Evolutionary conservation across 768 basidiomycete species (phyloP), one percentile per base, ranked within the genome.

Genomic region (Filobasidium floriforme): DNA sequence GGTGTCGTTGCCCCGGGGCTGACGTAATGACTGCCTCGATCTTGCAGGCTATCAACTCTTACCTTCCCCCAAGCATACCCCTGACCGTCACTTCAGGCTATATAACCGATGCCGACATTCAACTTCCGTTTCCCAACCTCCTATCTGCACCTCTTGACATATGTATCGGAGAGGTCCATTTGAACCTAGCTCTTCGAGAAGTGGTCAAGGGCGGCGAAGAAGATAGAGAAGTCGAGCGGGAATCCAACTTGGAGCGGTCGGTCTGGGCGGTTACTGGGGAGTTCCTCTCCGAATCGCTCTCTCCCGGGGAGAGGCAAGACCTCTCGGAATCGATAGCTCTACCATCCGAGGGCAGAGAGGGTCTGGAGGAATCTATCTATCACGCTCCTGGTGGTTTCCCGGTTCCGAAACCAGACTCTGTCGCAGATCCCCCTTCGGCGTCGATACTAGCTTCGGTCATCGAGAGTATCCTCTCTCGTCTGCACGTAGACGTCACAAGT

Each of bases 191-290:
- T 61, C n/a, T 84, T 88, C 73, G 19, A 68, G 69, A 59, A 55
- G 59, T 51, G 5, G 46, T 24, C 24, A 51, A 19, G 32, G 32
- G 9, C 32, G 32, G n/a, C n/a, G n/a, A n/a, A n/a, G n/a, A 37
- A 12, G 24, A 19, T 66, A 57, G 63, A 66, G 6, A 51, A 46
- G 73, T 59, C 68, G 76, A 7, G 12, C 19, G 26, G 29, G 29
- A 19, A 24, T 41, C 59, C 44, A 83, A 87, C 73, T 82, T 93
- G 15, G 81, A 89, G 4, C 85, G 87, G 55, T 92, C 92, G 26
- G 87, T 91, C n/a, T 83, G 84, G 29, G 87, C 87, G n/a, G 85
- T 88, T 15, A 89, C 92, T 1, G 87, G 90, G 70, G 86, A 87
- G 3, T 97, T 97, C 79, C 81, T 94, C 28, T 88, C 92, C 57